Base-by-base conservation (phyloP, 768 basidiomycete genomes). In the Termitomyces sp. region DNA sequence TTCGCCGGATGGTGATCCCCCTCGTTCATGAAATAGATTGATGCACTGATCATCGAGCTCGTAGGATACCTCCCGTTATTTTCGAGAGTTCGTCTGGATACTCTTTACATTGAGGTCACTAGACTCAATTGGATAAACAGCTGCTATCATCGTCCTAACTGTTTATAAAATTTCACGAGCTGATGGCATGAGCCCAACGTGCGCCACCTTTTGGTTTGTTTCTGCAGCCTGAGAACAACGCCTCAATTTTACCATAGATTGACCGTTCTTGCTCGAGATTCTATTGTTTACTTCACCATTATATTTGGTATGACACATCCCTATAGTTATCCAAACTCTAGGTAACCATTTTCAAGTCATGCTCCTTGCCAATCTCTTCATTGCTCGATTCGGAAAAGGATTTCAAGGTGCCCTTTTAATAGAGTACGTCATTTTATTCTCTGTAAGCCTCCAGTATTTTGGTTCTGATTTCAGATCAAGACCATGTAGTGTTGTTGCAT, bases 61-160 rank as follows among this genome's bases (percentile, higher is more conserved):
- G 4, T 22, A 55, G 55, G 55, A 55, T 55, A n/a, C 55, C 55
- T n/a, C 55, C 55, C 4, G 55, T 55, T 13, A n/a, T 55, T 13
- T 55, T 55, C 12, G 55, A 55, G 28, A 42, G 55, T 55, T 33
- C 7, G 55, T 42, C n/a, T 33, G 7, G 0, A 42, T 32, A 1
- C 40, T 44, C n/a, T 18, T n/a, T 1, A 44, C 3, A n/a, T 16
- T 9, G 12, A 28, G n/a, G 15, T n/a, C 2, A 13, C 7, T 28
- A 15, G 12, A 55, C 40, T 55, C 1, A 55, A 15, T 15, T 20
- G 1, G 24, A 12, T n/a, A 2, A 33, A 55, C 18, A 55, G 55
- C 55, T 28, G 12, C 13, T 12, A 42, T 55, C 7, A 42, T 55
- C 4, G 28, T 44, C 12, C n/a, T 55, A 1, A 55, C 55, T 33